These are phyloP conservation scores for Microsporum canis DNA, from an alignment of 2,329 filamentous ascomycete species.

Conservation along the genomic window DNA sequence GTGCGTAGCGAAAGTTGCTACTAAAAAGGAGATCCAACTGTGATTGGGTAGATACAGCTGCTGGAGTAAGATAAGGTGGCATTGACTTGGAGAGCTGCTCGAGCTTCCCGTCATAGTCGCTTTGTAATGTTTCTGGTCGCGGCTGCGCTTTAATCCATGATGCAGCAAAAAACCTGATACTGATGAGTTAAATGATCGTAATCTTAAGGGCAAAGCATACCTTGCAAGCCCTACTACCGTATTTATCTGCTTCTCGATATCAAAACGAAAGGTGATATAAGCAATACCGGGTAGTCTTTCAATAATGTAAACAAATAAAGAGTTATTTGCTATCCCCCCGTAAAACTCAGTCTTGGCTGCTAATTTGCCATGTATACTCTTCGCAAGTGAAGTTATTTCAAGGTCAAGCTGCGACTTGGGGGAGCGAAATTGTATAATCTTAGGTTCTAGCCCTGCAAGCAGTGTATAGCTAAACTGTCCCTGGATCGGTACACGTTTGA, in stretches of 20 bases:
- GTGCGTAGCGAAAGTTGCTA: background rate
- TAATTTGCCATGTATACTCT: conserved; percentile 7
- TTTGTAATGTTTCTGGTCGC: background rate
- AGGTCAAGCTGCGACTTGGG: conserved; percentile 6
- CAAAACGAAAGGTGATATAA: conserved; percentile 4
- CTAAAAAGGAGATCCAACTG: background rate
- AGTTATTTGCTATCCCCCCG: conserved; percentile 4
- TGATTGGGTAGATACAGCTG: background rate
- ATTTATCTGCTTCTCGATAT: background rate
- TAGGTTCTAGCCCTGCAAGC: background rate
- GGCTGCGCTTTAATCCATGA: background rate
- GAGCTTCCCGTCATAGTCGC: conserved; percentile 2
- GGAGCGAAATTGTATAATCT: conserved; percentile 7
- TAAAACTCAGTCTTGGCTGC: conserved; percentile 5
- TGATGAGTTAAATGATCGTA: background rate
- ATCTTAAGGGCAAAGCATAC: background rate
- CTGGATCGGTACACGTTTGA: conserved; percentile 6
- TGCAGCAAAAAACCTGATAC: background rate
- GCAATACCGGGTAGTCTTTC: conserved; percentile 8
- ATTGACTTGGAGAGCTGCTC: background rate
- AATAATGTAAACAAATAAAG: conserved; percentile 5
- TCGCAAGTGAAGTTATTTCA: conserved; percentile 1
- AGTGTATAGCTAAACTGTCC: conserved; percentile 10
- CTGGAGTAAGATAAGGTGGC: background rate
- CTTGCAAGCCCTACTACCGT: background rate